These are phyloP conservation scores for Phytopythium boreale DNA, from an alignment of 352 stramenopile species.

Conservation along the genomic window DNA sequence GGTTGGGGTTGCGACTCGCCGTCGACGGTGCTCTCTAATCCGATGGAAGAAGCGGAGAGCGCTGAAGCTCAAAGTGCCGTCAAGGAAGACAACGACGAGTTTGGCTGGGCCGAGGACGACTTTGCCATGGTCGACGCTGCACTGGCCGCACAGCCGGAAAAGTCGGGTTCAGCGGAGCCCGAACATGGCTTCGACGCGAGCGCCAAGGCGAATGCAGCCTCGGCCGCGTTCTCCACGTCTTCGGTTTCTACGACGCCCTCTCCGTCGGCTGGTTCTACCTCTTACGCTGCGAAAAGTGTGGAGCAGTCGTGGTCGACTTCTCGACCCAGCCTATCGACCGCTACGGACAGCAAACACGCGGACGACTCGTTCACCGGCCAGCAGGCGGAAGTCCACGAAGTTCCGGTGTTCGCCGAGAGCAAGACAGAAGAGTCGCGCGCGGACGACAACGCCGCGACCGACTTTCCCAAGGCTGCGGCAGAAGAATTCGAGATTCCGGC, in stretches of 20 bases:
- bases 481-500: constrained; percentile 7
- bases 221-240: background rate
- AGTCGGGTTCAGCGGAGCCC: background rate
- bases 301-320: constrained; percentile 4
- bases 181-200: background rate
- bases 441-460: background rate
- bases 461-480: background rate
- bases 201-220: background rate
- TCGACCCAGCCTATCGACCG: background rate
- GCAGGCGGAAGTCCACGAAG: background rate
- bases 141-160: constrained; percentile 6
- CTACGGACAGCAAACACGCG: background rate
- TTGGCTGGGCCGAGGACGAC: constrained; percentile 49
- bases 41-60: constrained; percentile 20
- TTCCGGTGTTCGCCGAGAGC: constrained; percentile 4
- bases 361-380: background rate
- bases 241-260: background rate
- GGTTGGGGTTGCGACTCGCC: constrained; percentile 73
- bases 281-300: background rate
- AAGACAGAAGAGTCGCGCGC: constrained; percentile 5
- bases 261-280: background rate
- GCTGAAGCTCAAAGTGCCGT: constrained; percentile 2
- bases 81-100: constrained; percentile 24
- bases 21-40: constrained; percentile 56
- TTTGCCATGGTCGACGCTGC: constrained; percentile 18